A percentile compares a stretch with the other conserved stretches of the same genome.
Evolutionary conservation across 768 basidiomycete genomes (phyloP).

Genomic region (Lactifluus piperatus): DNA sequence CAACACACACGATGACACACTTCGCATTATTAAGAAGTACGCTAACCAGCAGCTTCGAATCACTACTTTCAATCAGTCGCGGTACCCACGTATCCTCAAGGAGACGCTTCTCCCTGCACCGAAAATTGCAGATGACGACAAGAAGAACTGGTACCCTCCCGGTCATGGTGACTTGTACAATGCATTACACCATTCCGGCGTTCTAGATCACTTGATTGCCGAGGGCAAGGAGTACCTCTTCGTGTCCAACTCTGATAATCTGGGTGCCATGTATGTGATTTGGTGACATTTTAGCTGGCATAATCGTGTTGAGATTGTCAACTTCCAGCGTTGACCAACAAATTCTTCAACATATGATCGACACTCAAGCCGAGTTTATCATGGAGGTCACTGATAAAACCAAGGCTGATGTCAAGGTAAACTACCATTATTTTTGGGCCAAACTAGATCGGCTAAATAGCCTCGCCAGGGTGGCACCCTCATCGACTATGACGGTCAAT

Average conservation of each 20-base stretch:
- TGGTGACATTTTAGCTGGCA: not conserved
- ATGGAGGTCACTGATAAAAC: constrained; percentile 98
- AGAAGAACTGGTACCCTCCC: constrained; percentile 93
- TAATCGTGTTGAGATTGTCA: not conserved
- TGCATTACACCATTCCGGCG: constrained; percentile 81
- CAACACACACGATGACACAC: constrained; percentile 95
- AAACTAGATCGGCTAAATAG: not conserved
- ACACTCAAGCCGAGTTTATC: constrained; percentile 73
- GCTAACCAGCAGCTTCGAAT: constrained; percentile 91
- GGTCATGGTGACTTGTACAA: constrained; percentile 97
- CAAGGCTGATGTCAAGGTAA: constrained; percentile 66
- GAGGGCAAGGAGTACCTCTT: constrained; percentile 97
- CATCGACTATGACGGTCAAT: constrained; percentile 83
- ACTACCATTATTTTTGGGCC: not conserved
- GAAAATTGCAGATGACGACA: constrained; percentile 68
- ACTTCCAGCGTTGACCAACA: constrained; percentile 28
- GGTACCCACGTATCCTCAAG: constrained; percentile 88
- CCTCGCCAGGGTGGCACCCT: constrained; percentile 64
- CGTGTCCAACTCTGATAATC: constrained; percentile 94
- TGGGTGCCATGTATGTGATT: constrained; percentile 75
- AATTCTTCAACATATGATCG: constrained; percentile 82
- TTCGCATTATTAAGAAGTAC: constrained; percentile 95
- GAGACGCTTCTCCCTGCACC: constrained; percentile 83
- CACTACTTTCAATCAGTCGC: constrained; percentile 87
- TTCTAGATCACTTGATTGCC: constrained; percentile 79